phyloP scores from a whole-genome alignment of 192 early-diverging fungal genomes.

The Coemansia guatemalensis region DNA sequence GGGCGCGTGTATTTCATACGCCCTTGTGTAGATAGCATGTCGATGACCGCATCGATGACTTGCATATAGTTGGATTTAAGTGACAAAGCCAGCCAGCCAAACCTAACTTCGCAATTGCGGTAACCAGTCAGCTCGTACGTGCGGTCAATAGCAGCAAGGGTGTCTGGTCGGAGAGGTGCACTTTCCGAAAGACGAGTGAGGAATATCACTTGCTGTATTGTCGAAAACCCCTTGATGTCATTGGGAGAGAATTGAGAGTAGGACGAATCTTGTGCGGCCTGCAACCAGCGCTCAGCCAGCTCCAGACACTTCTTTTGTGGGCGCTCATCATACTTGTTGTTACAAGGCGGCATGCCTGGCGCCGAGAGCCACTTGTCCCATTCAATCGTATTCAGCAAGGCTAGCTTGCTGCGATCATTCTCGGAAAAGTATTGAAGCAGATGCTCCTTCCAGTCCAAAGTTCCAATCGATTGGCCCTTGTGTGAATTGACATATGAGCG shows the following conservation, averaged over 20 bases:
- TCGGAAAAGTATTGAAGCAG: constrained; percentile 78
- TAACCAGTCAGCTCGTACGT: constrained; percentile 68
- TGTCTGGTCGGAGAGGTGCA: constrained; percentile 58
- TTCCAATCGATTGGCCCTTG: constrained; percentile 85
- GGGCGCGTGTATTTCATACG: constrained; percentile 93
- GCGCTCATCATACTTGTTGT: constrained; percentile 80
- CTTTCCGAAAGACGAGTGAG: constrained; percentile 71
- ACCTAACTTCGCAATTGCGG: constrained; percentile 83
- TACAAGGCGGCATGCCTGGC: constrained; percentile 88
- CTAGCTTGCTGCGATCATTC: constrained; percentile 62
- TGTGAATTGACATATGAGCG: constrained; percentile 79
- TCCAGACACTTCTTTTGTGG: constrained; percentile 78
- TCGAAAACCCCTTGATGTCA: constrained; percentile 69
- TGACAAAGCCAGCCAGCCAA: constrained; percentile 86
- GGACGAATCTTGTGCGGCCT: constrained; percentile 53
- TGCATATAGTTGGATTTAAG: constrained; percentile 73
- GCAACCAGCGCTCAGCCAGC: constrained; percentile 77
- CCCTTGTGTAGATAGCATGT: constrained; percentile 84
- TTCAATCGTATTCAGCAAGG: constrained; percentile 76
- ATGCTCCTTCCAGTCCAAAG: constrained; percentile 83
- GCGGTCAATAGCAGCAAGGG: constrained; percentile 68
- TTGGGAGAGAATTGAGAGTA: constrained; percentile 59
- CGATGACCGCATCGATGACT: constrained; percentile 72
- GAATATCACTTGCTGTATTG: constrained; percentile 84
- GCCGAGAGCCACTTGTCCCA: constrained; percentile 89